Conservation (phyloP, 1,284 basidiomycete species). For the Kwoniella shivajii region DNA sequence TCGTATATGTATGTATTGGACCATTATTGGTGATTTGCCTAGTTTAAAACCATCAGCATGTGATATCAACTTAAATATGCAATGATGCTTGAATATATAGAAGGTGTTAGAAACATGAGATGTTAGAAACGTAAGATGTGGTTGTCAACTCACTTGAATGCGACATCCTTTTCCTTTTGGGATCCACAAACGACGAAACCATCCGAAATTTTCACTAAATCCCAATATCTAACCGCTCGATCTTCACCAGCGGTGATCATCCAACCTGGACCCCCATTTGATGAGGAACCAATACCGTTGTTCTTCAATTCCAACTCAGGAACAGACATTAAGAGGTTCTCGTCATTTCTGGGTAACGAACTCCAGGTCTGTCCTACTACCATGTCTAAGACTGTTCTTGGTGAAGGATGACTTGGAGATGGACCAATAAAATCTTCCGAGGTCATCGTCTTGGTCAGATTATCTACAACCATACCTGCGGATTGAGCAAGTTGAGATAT, state of each 20-base stretch:
- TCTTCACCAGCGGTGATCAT: slow-evolving; percentile 51
- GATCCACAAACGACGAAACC: slow-evolving; percentile 51
- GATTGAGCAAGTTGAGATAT: slow-evolving; percentile 33
- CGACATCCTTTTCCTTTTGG: slow-evolving; percentile 48
- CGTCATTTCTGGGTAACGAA: slow-evolving; percentile 24
- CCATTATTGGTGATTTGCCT: slow-evolving; percentile 8
- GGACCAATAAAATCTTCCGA: slow-evolving; percentile 11
- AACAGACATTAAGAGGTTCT: slow-evolving; percentile 27
- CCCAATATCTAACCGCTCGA: slow-evolving; percentile 51
- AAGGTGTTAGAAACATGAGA: too few relatives aligned
- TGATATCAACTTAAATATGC: background rate
- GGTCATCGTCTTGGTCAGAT: slow-evolving; percentile 4
- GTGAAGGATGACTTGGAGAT: slow-evolving; percentile 7
- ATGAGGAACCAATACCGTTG: slow-evolving; percentile 5
- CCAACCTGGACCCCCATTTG: slow-evolving; percentile 33
- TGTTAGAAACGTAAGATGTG: background rate
- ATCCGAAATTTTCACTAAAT: slow-evolving; percentile 34
- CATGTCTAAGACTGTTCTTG: slow-evolving; percentile 28
- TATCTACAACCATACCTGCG: background rate
- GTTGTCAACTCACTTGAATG: slow-evolving; percentile 38
- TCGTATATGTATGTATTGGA: slow-evolving; percentile 33
- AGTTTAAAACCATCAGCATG: too few relatives aligned
- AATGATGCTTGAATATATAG: too few relatives aligned
- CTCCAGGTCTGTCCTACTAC: slow-evolving; percentile 37
- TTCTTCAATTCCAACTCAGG: slow-evolving; percentile 20